Conservation (phyloP, 2,329 filamentous ascomycete species). For the Ascochyta pisi region DNA sequence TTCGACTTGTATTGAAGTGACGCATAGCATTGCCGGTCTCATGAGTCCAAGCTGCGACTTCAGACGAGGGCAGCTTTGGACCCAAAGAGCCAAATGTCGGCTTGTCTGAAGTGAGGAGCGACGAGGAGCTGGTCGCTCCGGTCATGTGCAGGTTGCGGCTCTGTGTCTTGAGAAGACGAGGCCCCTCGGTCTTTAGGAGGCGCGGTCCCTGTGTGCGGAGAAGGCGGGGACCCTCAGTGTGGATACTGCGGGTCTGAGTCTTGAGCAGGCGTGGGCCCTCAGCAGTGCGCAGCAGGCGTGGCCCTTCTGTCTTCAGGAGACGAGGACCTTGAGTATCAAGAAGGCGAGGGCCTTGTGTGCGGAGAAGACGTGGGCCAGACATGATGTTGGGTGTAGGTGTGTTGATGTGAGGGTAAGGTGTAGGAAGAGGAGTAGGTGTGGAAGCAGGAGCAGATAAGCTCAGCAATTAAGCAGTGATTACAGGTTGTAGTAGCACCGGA, state of each 20-base stretch:
- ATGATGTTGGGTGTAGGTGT: conserved; percentile 1
- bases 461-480: conserved; percentile 10
- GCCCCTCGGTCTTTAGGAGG: conserved; percentile 14
- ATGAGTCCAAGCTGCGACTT: conserved; percentile 47
- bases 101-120: conserved; percentile 58
- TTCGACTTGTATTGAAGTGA: conserved; percentile 68
- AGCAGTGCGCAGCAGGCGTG: conserved; percentile 14
- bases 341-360: conserved; percentile 17
- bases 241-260: conserved; percentile 15
- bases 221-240: conserved; percentile 17
- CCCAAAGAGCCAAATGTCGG: conserved; percentile 55
- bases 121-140: conserved; percentile 63
- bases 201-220: conserved; percentile 15
- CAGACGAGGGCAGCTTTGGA: conserved; percentile 59
- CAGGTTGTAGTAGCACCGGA: conserved; percentile 4
- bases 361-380: conserved; percentile 20
- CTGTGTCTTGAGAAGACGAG: conserved; percentile 28
- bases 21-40: conserved; percentile 50
- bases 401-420: neutral
- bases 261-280: conserved; percentile 19
- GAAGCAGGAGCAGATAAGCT: conserved; percentile 11
- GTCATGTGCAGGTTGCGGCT: conserved; percentile 66
- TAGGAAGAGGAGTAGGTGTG: neutral
- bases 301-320: conserved; percentile 11
- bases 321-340: conserved; percentile 13